Percentiles rank a stretch among this genome's conserved stretches.
Evolutionary conservation across 225 moss, liverwort and hornwort species (phyloP).

Genomic region (Antitrichia curtipendula): DNA sequence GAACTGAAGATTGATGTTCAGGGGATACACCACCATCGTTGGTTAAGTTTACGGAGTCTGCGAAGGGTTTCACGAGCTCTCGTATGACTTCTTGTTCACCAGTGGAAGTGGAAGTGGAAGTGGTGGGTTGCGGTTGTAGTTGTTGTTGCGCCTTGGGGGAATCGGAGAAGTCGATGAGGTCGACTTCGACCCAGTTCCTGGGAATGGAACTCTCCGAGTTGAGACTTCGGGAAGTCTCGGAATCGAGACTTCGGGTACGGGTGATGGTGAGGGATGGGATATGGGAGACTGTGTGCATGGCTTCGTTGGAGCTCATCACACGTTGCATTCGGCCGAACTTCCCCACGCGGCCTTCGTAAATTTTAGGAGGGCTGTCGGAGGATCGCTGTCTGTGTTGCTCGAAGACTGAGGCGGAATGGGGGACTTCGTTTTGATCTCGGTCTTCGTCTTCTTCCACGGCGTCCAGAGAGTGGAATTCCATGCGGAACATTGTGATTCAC

Average conservation of each 20-base stretch:
- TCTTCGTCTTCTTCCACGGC: background rate
- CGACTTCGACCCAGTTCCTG: conserved; percentile 10
- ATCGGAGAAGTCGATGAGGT: conserved; percentile 17
- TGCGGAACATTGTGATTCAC: background rate
- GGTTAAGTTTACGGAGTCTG: conserved; percentile 8
- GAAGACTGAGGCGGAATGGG: background rate
- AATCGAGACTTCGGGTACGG: background rate
- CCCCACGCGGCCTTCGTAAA: conserved; percentile 5
- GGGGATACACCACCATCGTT: background rate
- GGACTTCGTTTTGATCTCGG: background rate
- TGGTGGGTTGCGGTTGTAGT: background rate
- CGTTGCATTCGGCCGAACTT: background rate
- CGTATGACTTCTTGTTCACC: background rate
- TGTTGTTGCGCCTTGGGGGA: background rate
- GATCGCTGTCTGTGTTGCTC: background rate
- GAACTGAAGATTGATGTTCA: background rate
- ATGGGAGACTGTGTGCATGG: background rate
- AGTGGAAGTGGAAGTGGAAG: background rate
- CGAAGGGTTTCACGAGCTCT: conserved; percentile 26
- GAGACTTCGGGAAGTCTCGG: background rate
- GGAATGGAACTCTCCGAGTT: background rate
- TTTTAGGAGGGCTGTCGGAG: background rate
- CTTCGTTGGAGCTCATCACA: background rate
- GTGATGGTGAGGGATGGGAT: background rate
- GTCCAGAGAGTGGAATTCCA: background rate